Conservation (phyloP, 139 green algal genomes). For the Nannochloris sp. region DNA sequence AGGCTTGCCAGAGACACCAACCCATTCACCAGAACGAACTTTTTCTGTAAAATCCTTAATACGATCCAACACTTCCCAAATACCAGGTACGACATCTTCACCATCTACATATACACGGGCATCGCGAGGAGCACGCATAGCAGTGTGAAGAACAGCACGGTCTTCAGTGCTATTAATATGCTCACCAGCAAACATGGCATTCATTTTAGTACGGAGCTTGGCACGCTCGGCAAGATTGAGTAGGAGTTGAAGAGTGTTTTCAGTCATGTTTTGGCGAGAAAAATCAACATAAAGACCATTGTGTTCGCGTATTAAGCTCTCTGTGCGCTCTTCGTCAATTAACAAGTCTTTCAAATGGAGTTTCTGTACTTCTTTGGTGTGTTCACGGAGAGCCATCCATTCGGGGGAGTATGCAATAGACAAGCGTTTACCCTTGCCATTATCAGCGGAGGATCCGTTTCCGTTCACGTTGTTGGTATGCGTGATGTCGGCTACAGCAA, state of each 20-base stretch:
- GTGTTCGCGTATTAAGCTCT: conserved; percentile 76
- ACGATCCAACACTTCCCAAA: conserved; percentile 96
- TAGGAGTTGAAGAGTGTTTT: conserved; percentile 53
- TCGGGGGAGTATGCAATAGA: conserved; percentile 55
- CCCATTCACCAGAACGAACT: conserved; percentile 70
- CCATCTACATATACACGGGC: conserved; percentile 33
- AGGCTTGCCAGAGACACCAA: conserved; percentile 88
- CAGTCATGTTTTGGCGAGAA: conserved; percentile 77
- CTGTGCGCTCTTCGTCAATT: conserved; percentile 63
- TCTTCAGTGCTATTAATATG: conserved; percentile 95
- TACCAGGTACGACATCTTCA: conserved; percentile 84
- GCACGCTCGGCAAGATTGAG: conserved; percentile 61
- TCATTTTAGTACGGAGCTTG: conserved; percentile 89
- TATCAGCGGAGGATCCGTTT: not conserved
- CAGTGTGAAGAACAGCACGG: conserved; percentile 92
- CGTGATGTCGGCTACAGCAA: conserved; percentile 2
- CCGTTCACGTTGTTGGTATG: not conserved
- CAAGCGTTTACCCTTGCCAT: not conserved
- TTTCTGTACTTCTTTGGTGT: conserved; percentile 74
- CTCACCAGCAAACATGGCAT: conserved; percentile 93
- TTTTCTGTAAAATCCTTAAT: conserved; percentile 87
- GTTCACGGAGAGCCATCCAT: conserved; percentile 73
- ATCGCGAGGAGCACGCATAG: conserved; percentile 74
- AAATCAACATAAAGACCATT: conserved; percentile 86
- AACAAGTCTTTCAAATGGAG: conserved; percentile 86